A percentile compares a stretch with the other conserved stretches of the same genome.
Evolutionary conservation across 352 stramenopile species (phyloP).

Genomic region (Phytophthora lateralis): DNA sequence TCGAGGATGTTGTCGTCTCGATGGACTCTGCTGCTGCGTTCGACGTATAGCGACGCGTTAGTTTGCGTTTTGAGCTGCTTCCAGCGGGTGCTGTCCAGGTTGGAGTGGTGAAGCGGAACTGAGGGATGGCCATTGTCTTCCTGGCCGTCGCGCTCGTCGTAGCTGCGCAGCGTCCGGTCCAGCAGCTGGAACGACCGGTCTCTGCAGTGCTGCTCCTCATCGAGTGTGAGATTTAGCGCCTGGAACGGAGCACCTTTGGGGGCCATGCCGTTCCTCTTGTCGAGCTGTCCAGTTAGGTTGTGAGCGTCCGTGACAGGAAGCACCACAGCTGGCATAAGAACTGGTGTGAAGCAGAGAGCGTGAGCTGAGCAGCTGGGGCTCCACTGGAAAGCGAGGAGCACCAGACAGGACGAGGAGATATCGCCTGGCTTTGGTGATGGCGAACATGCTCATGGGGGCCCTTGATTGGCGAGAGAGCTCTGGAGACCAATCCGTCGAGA

Average conservation of each 20-base stretch:
- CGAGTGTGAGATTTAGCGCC: constrained; percentile 19
- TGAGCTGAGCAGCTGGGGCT: constrained; percentile 15
- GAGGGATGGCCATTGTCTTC: constrained; percentile 16
- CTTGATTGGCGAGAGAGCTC: constrained; percentile 15
- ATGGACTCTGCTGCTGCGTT: constrained; percentile 26
- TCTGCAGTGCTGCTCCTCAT: constrained; percentile 33
- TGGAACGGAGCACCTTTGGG: constrained; percentile 20
- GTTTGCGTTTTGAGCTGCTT: constrained; percentile 37
- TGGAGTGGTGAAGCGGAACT: constrained; percentile 21
- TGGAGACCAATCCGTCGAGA: constrained; percentile 7
- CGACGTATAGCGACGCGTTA: constrained; percentile 34
- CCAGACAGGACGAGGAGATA: constrained; percentile 19
- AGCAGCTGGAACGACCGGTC: constrained; percentile 37
- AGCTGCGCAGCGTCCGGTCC: constrained; percentile 36
- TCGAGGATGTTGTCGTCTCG: constrained; percentile 31
- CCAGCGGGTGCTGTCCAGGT: constrained; percentile 33
- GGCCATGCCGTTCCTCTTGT: constrained; percentile 8
- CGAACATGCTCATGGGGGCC: constrained; percentile 10
- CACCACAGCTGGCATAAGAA: neutral
- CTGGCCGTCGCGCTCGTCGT: constrained; percentile 31
- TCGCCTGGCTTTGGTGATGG: constrained; percentile 27
- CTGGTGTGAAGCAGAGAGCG: constrained; percentile 15
- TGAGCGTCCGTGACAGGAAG: constrained; percentile 3
- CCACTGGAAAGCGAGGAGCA: constrained; percentile 3
- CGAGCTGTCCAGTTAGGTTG: constrained; percentile 17